These are phyloP conservation scores for Candolleomyces aberdarensis DNA, from an alignment of 768 basidiomycete genomes.

Conservation along the genomic window DNA sequence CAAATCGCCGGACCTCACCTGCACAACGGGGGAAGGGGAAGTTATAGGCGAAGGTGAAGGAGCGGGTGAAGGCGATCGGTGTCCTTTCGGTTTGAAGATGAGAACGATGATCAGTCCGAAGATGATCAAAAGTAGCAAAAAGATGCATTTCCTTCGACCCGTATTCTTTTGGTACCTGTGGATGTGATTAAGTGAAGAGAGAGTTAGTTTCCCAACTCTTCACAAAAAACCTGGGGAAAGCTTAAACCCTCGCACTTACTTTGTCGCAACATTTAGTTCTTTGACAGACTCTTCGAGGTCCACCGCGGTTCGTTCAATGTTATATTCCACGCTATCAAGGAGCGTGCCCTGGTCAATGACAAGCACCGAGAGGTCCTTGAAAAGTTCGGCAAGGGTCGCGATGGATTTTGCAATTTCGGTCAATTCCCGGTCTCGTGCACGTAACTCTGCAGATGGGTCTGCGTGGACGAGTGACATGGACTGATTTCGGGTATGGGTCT, in stretches of 20 bases:
- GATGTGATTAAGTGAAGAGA: slow-evolving; percentile 1
- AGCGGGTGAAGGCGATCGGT: slow-evolving; percentile 28
- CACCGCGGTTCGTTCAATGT: slow-evolving; percentile 87
- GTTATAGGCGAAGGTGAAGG: slow-evolving; percentile 18
- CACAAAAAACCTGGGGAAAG: slow-evolving; percentile 7
- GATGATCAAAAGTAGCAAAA: slow-evolving; percentile 87
- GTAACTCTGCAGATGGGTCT: slow-evolving; percentile 38
- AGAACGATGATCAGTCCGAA: slow-evolving; percentile 83
- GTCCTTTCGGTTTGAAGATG: slow-evolving; percentile 86
- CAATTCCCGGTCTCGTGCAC: slow-evolving; percentile 63
- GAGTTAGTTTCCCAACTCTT: slow-evolving; percentile 9
- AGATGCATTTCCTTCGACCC: slow-evolving; percentile 89
- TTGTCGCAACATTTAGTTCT: slow-evolving; percentile 79
- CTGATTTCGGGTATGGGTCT: slow-evolving; percentile 33
- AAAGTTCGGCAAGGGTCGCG: slow-evolving; percentile 86
- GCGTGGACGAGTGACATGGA: slow-evolving; percentile 40
- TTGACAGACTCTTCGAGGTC: slow-evolving; percentile 81
- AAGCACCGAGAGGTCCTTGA: slow-evolving; percentile 89
- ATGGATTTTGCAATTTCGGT: slow-evolving; percentile 91
- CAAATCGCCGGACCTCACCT: background rate
- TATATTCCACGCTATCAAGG: slow-evolving; percentile 95
- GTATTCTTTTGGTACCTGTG: slow-evolving; percentile 90
- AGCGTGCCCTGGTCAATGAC: slow-evolving; percentile 99
- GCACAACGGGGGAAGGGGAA: slow-evolving; percentile 4
- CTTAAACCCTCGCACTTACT: slow-evolving; percentile 42